Base-by-base conservation (phyloP, 495 filamentous ascomycete genomes). In the Daldinia grandis region DNA sequence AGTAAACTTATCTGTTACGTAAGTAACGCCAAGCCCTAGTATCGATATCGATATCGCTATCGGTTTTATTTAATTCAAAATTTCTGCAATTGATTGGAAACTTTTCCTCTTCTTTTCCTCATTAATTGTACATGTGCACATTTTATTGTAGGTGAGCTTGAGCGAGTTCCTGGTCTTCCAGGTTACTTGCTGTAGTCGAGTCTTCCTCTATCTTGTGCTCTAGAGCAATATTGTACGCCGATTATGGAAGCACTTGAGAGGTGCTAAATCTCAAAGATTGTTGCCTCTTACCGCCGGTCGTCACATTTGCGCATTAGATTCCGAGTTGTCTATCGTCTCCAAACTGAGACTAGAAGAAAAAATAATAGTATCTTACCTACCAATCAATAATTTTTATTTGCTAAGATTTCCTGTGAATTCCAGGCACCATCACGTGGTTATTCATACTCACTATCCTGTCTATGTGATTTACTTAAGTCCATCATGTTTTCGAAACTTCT, bases 121-220 rank as follows among this genome's bases (percentile, higher is more conserved):
- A 84, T 82, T 82, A 85, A 85, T 85, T 85, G 83, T 85, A 85
- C 76, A 85, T 78, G 91, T 87, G 84, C 90, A 88, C 87, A 84
- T 78, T 89, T 87, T 96, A 94, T 97, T 95, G 93, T 97, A 91
- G 93, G 91, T 87, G 83, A 83, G 79, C 81, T 82, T 81, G 80
- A 64, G 76, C 79, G 79, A 80, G 80, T 67, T 71, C 70, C 77
- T 78, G 75, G 67, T 42, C 42, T 63, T 74, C 73, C 75, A 71
- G 76, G 68, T 69, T 69, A 70, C 76, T 77, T 78, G 78, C 76
- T 76, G 74, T 74, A 75, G 74, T 83, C 80, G 81, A 84, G 84
- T 84, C 79, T 74, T 84, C 84, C 86, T 87, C 86, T 87, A 87
- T 87, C 83, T 81, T 85, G 82, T 87, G 83, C 80, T 80, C 85